Evolutionary conservation across 768 basidiomycete species (phyloP).

Genomic region (Symmetrospora coprosmae): DNA sequence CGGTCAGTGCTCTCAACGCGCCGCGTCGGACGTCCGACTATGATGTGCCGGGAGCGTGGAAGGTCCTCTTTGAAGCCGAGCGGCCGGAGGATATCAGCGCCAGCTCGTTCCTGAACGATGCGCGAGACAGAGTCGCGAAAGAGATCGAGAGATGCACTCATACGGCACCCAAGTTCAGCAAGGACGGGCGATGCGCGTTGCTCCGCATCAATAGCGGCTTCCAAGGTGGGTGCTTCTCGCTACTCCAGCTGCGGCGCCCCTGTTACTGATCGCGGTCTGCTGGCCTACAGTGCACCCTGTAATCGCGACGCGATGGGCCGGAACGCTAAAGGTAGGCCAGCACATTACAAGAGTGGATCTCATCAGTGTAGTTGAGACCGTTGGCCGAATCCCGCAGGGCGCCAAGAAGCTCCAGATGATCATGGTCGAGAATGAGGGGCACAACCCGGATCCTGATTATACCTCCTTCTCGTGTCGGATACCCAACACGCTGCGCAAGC

Average conservation of each 20-base stretch:
- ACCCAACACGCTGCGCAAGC: conserved; percentile 36
- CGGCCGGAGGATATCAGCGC: conserved; percentile 35
- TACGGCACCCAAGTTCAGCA: conserved; percentile 41
- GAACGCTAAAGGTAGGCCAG: conserved; percentile 37
- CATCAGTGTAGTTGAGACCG: conserved; percentile 34
- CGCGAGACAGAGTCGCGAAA: conserved; percentile 38
- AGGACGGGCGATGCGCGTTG: conserved; percentile 43
- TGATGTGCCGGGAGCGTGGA: conserved; percentile 38
- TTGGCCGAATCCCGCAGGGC: conserved; percentile 38
- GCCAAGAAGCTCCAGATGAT: conserved; percentile 26
- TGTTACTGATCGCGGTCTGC: neutral
- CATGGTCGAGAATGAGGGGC: conserved; percentile 37
- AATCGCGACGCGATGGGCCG: conserved; percentile 44
- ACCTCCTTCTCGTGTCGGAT: conserved; percentile 42
- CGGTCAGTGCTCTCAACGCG: conserved; percentile 42
- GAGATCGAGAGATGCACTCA: conserved; percentile 38
- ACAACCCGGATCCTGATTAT: conserved; percentile 37
- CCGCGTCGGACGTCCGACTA: conserved; percentile 39
- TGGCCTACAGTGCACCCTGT: conserved; percentile 38
- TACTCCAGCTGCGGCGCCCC: conserved; percentile 30
- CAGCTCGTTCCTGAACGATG: conserved; percentile 37
- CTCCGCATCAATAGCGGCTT: conserved; percentile 40
- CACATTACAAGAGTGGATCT: conserved; percentile 23
- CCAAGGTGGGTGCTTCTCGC: conserved; percentile 32
- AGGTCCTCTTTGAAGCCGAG: conserved; percentile 36